A percentile compares a stretch with the other conserved stretches of the same genome.
Conservation (phyloP, 2,329 filamentous ascomycete genomes). For the Talaromyces piceae region DNA sequence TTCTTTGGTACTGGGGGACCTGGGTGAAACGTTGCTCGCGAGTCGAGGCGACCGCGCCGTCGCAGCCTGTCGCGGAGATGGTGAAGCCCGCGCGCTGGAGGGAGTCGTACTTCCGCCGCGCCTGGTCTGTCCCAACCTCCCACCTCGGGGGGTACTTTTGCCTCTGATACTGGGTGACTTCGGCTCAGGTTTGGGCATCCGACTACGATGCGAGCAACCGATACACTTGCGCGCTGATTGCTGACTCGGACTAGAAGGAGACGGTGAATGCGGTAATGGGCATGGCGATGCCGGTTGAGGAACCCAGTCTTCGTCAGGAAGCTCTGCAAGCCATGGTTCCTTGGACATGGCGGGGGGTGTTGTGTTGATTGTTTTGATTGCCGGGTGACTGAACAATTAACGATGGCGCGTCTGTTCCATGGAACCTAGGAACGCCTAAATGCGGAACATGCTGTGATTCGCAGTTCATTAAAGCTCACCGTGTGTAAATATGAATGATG, state of each 20-base stretch:
- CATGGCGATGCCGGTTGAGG: slow-evolving; percentile 31
- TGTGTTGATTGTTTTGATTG: slow-evolving; percentile 8
- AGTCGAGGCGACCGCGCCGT: slow-evolving; percentile 7
- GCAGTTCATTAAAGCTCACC: not conserved
- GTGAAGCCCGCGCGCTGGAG: slow-evolving; percentile 27
- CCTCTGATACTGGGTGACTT: slow-evolving; percentile 3
- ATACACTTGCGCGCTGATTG: slow-evolving; percentile 12
- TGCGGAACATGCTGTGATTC: slow-evolving; percentile 9
- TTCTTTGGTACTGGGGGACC: slow-evolving; percentile 6
- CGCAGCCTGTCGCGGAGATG: slow-evolving; percentile 21
- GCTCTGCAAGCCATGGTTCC: slow-evolving; percentile 38
- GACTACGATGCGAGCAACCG: slow-evolving; percentile 10
- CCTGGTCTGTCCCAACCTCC: slow-evolving; percentile 5
- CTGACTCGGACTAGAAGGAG: slow-evolving; percentile 1
- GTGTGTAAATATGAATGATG: not conserved
- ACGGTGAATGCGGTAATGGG: slow-evolving; percentile 8
- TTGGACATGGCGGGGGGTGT: slow-evolving; percentile 12
- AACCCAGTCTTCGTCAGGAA: slow-evolving; percentile 37
- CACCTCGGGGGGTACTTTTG: slow-evolving; percentile 7
- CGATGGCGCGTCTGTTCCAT: slow-evolving; percentile 9
- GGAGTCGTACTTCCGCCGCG: slow-evolving; percentile 15
- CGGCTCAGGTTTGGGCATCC: slow-evolving; percentile 13
- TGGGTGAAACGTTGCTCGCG: slow-evolving; percentile 2
- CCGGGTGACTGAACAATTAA: not conserved
- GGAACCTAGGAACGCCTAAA: slow-evolving; percentile 7